phyloP scores from a whole-genome alignment of 768 basidiomycete genomes.

The Boletus fagicola region DNA sequence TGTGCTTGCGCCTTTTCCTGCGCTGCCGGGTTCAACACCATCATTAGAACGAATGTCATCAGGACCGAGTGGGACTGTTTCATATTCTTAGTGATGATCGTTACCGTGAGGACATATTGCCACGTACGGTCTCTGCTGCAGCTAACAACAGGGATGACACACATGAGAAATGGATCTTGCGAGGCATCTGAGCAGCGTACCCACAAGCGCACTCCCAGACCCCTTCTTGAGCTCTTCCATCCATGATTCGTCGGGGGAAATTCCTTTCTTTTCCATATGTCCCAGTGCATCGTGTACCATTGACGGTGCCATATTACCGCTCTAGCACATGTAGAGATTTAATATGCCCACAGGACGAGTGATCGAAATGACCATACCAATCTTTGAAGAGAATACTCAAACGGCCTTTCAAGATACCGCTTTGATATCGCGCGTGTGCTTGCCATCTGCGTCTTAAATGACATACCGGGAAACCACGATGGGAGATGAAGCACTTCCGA shows the following conservation, averaged over 20 bases:
- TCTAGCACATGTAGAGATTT: neutral
- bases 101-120: too few species aligned
- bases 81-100: neutral
- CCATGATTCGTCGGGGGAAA: neutral
- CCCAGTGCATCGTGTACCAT: slow-evolving; percentile 7
- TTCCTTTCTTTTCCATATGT: neutral
- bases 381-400: slow-evolving; percentile 2
- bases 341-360: neutral
- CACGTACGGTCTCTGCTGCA: slow-evolving; percentile 6
- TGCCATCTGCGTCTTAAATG: slow-evolving; percentile 3
- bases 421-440: neutral
- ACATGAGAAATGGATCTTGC: neutral
- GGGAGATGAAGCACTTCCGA: slow-evolving; percentile 3
- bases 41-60: slow-evolving; percentile 13
- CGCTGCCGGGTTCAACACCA: slow-evolving; percentile 2
- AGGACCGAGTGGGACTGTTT: slow-evolving; percentile 1
- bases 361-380: neutral
- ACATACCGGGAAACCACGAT: slow-evolving; percentile 5
- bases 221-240: neutral
- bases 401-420: slow-evolving; percentile 1
- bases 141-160: neutral
- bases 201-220: slow-evolving; percentile 4
- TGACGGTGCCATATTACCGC: neutral
- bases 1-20: slow-evolving; percentile 1
- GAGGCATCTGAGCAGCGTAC: neutral